Evolutionary conservation across 75 land plant species (phyloP), one percentile per base, ranked within the genome.

Genomic region (Pinus taeda): DNA sequence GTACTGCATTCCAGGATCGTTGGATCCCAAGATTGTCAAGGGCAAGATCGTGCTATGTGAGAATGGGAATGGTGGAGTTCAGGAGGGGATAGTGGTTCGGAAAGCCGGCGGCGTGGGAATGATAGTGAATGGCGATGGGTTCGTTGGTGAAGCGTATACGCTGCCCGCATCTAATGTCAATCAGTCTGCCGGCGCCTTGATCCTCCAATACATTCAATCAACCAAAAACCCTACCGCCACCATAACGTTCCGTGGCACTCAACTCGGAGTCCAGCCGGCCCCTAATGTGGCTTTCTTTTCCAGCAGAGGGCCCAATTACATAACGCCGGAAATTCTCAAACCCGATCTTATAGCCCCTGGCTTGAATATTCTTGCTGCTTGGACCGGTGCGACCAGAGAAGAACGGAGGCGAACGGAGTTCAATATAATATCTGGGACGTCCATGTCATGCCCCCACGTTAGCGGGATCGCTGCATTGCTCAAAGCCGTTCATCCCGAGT

Each of bases 381-480:
- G 98, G 98, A 90, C 98, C 2, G 93, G 83, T 20, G 77, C 59
- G 14, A 79, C 83, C n/a, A 90, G 93, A 0, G 49, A 84, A 0
- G 98, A 95, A 75, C 56, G 57, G 20, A 26, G 98, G 37, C 75
- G 83, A 11, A 88, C 91, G 6, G 88, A 85, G 78, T 95, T 95
- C 82, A 95, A 93, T 67, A 95, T 95, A 26, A 81, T 93, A 7
- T 95, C 98, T 0, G 98, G 98, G 0, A 95, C 98, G 0, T 95
- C 98, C 14, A 95, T 95, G 98, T 88, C 98, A 3, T 95, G 98
- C 72, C 98, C 98, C 0, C 98, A 95, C 75, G 90, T 95, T n/a
- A 87, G 90, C 3, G 98, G 98, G 0, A 53, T 93, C 3, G 98
- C 89, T 0, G 98, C 96, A 29, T 70, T 95, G 75, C 77, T 95